Base-by-base conservation (phyloP, 495 filamentous ascomycete genomes). In the Aeminium ludgeri region DNA sequence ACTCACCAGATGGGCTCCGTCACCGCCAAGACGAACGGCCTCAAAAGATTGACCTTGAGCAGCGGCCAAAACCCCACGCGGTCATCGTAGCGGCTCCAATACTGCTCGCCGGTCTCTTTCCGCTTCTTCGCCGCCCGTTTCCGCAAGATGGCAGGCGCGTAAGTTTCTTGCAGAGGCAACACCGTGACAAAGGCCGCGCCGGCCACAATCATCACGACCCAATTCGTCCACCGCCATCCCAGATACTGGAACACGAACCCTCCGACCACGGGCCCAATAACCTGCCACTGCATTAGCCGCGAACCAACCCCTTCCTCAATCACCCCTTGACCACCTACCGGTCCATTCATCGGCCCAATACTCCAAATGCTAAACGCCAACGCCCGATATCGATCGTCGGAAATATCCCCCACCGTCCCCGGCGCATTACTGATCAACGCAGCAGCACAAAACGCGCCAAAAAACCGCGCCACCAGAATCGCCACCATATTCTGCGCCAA, bases 211-310 rank as follows among this genome's bases (percentile, higher is more conserved):
- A 91, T 56, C 6, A 79, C 72, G 13, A 92, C 59, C 82, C 85
- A 92, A 55, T 80, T 81, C n/a, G 73, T 77, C 82, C 82, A 91
- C 20, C 81, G 59, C 85, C 85, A 93, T 7, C 83, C 82, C 18
- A 86, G 66, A 50, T 80, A 76, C 58, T 83, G 66, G 43, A 63
- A 78, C 3, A 81, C 70, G 50, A 86, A 85, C 0, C 83, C 83
- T 20, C 80, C 83, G 40, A 86, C 73, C 1, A 84, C 61, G 1
- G 72, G 78, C 3, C 67, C 70, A 16, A 61, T 39, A 0, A 60
- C 55, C 4, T 57, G 59, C 3, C 34, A n/a, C n/a, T n/a, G n/a
- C n/a, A n/a, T n/a, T n/a, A n/a, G n/a, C n/a, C n/a, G n/a, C n/a
- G n/a, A n/a, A n/a, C n/a, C n/a, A n/a, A n/a, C n/a, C n/a, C n/a